These are phyloP conservation scores for Amphichorda felina DNA, from an alignment of 2,329 filamentous ascomycete species.

Conservation along the genomic window DNA sequence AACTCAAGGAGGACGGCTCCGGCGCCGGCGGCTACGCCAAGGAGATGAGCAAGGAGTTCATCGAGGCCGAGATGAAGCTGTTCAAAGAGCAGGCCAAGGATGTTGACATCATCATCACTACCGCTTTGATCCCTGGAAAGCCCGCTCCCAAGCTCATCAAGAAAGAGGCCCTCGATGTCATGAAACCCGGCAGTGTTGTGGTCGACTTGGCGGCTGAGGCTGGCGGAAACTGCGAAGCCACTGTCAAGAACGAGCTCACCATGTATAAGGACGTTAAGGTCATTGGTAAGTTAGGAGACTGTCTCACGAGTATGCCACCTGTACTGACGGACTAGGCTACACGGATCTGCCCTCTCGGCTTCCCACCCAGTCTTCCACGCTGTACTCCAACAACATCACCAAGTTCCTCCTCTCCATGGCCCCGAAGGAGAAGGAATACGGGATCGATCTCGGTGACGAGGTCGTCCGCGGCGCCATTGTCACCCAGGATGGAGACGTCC, in stretches of 20 bases:
- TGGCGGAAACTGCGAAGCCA: conserved; percentile 79
- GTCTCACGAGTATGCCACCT: not conserved
- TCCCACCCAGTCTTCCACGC: conserved; percentile 76
- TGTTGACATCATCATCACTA: conserved; percentile 87
- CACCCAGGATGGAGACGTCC: conserved; percentile 62
- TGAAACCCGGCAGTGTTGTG: conserved; percentile 83
- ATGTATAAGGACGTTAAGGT: conserved; percentile 70
- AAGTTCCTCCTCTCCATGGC: conserved; percentile 78
- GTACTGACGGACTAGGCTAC: conserved; percentile 41
- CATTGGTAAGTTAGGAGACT: conserved; percentile 46
- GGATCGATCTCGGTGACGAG: conserved; percentile 71
- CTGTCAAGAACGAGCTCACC: conserved; percentile 57
- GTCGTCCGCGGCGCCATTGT: conserved; percentile 80
- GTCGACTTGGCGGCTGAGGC: conserved; percentile 83
- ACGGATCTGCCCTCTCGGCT: conserved; percentile 80
- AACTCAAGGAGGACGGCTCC: conserved; percentile 72
- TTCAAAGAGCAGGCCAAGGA: conserved; percentile 81
- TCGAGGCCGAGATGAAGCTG: conserved; percentile 84
- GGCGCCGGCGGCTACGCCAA: conserved; percentile 84
- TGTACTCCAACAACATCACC: conserved; percentile 90
- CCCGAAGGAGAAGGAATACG: conserved; percentile 66
- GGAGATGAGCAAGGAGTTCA: conserved; percentile 89
- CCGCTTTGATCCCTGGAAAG: conserved; percentile 77
- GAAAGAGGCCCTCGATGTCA: conserved; percentile 65
- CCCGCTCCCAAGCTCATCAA: conserved; percentile 78